These are phyloP conservation scores for Cercospora citrullina DNA, from an alignment of 2,329 filamentous ascomycete species.

Conservation along the genomic window DNA sequence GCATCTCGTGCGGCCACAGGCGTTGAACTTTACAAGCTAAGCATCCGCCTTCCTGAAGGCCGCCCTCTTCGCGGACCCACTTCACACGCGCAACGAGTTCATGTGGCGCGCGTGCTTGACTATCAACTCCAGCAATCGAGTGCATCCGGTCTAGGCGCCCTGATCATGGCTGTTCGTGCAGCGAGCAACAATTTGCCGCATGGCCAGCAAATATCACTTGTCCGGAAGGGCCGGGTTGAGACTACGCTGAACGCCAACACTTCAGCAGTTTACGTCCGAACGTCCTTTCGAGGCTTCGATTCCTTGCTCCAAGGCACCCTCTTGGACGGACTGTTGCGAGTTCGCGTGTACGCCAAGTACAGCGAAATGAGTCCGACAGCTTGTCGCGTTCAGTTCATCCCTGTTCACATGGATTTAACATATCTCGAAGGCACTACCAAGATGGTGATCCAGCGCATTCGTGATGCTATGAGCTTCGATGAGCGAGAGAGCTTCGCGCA, in stretches of 20 bases:
- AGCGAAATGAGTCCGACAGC: neutral
- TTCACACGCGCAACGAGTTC: neutral
- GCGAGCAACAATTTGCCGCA: neutral
- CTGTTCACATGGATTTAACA: neutral
- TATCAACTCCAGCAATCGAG: neutral
- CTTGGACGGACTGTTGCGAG: neutral
- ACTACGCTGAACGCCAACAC: no score
- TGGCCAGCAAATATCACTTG: neutral
- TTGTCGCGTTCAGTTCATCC: neutral
- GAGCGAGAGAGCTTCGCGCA: neutral
- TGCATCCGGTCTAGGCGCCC: neutral
- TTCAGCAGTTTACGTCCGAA: neutral
- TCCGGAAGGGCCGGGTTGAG: no score
- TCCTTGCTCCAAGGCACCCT: neutral
- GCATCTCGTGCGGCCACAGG: neutral
- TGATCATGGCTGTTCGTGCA: neutral
- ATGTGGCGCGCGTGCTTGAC: neutral
- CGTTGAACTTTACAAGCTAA: neutral
- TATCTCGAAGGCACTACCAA: neutral
- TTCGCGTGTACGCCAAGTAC: neutral
- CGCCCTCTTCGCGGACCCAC: neutral
- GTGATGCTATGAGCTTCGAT: neutral
- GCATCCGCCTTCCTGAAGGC: neutral
- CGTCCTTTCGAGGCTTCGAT: neutral
- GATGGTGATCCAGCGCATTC: neutral